These are phyloP conservation scores for Setaria italica DNA, from an alignment of 202 grass and related monocot genomes.

Conservation along the genomic window DNA sequence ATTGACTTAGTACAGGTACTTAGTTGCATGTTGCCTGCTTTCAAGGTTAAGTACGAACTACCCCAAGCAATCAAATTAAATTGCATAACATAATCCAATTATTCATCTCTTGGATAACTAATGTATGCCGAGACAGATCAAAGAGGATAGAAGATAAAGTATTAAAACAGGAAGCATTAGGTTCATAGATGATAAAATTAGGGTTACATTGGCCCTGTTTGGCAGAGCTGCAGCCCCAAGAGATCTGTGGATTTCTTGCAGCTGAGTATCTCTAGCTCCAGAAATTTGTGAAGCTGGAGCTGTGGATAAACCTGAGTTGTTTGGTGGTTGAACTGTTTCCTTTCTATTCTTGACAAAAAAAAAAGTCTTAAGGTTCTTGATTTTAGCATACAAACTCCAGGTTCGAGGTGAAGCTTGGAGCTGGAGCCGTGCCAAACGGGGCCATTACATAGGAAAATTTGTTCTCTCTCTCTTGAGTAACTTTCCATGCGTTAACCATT, in stretches of 20 bases:
- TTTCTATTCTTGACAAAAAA: background rate
- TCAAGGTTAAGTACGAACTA: constrained; percentile 7
- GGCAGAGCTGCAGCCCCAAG: background rate
- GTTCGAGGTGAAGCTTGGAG: background rate
- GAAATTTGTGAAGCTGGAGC: background rate
- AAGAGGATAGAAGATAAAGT: background rate
- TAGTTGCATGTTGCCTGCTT: constrained; percentile 6
- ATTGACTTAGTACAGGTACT: constrained; percentile 29
- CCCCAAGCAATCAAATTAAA: background rate
- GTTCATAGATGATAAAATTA: constrained; percentile 6
- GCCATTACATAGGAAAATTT: constrained; percentile 4
- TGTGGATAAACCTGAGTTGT: background rate
- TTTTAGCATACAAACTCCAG: background rate
- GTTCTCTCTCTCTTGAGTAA: constrained; percentile 16
- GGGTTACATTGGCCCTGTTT: background rate
- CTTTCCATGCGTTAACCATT: background rate
- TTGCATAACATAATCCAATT: constrained; percentile 5
- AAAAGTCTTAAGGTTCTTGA: background rate
- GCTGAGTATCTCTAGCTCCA: background rate
- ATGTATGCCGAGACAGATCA: constrained; percentile 13
- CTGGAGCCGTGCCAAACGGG: background rate
- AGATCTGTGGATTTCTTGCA: background rate
- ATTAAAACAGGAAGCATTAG: constrained; percentile 22
- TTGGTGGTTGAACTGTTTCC: background rate
- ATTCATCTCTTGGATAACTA: constrained; percentile 2